A percentile compares a stretch with the other conserved stretches of the same genome.
Conservation (phyloP, 441 rosid genomes). For the Rhodomyrtus psidioides region DNA sequence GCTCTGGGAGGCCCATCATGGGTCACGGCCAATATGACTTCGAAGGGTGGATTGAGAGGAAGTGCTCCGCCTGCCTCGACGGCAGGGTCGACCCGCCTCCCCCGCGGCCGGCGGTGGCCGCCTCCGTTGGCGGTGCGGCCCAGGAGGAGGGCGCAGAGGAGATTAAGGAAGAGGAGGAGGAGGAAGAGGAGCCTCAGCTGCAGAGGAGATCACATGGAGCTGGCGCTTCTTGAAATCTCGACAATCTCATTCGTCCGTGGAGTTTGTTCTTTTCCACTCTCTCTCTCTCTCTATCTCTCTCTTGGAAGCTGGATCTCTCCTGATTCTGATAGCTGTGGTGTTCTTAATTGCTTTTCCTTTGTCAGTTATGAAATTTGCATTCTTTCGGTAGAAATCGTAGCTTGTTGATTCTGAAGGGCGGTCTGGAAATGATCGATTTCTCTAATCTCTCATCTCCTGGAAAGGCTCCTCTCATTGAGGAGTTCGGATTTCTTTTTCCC, state of each 20-base stretch:
- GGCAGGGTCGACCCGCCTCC: conserved; percentile 34
- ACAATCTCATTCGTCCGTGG: not conserved
- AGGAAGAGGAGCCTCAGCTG: not conserved
- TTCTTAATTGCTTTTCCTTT: not conserved
- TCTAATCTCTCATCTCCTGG: not conserved
- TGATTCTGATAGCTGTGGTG: not conserved
- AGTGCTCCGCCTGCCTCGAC: conserved; percentile 57
- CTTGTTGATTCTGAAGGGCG: not conserved
- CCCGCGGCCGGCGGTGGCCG: not conserved
- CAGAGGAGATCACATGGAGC: conserved; percentile 8
- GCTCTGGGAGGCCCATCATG: conserved; percentile 44
- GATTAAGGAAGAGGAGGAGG: conserved; percentile 9
- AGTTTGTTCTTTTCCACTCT: not conserved
- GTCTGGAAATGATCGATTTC: not conserved
- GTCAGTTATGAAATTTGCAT: not conserved
- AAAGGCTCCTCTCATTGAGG: not conserved
- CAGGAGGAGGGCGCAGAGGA: conserved; percentile 15
- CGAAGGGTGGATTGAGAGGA: conserved; percentile 60
- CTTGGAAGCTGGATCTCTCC: not conserved
- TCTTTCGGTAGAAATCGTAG: not conserved
- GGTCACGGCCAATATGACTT: conserved; percentile 46
- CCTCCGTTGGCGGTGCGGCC: not conserved
- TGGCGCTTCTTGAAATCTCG: conserved; percentile 14
- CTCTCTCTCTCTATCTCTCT: not conserved
- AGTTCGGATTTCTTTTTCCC: not conserved